Evolutionary conservation across 2,329 filamentous ascomycete genomes (phyloP).

Genomic region (Calycina herbarum): DNA sequence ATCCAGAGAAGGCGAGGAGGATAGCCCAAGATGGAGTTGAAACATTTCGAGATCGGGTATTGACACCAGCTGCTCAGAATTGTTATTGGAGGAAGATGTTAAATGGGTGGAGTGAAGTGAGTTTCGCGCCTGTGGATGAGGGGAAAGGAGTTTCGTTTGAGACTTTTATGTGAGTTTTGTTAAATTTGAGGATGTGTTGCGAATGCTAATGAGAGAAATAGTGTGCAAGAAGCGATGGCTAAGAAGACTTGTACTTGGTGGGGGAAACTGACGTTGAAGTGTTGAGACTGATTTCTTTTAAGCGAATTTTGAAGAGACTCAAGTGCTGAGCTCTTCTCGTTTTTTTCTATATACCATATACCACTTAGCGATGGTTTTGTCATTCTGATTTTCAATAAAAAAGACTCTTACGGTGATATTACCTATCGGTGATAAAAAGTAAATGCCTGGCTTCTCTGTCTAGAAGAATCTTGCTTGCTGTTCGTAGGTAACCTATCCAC

Average conservation of each 20-base stretch:
- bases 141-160: slow-evolving; percentile 23
- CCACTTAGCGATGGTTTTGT: neutral
- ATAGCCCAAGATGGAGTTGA: slow-evolving; percentile 44
- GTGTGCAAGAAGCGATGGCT: neutral
- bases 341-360: neutral
- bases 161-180: slow-evolving; percentile 17
- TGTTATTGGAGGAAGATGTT: slow-evolving; percentile 48
- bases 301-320: neutral
- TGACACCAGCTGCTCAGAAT: slow-evolving; percentile 54
- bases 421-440: no score
- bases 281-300: neutral
- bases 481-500: no score
- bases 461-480: no score
- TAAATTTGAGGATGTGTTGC: neutral
- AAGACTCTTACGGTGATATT: no score
- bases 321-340: neutral
- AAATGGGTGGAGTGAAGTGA: slow-evolving; percentile 22
- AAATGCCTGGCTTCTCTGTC: no score
- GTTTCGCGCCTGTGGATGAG: slow-evolving; percentile 18
- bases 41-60: slow-evolving; percentile 45
- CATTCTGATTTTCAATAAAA: neutral
- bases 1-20: slow-evolving; percentile 45
- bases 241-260: neutral
- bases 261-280: neutral
- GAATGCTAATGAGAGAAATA: neutral